phyloP scores from a whole-genome alignment of 768 basidiomycete genomes.

The Trichaptum fuscoviolaceum region DNA sequence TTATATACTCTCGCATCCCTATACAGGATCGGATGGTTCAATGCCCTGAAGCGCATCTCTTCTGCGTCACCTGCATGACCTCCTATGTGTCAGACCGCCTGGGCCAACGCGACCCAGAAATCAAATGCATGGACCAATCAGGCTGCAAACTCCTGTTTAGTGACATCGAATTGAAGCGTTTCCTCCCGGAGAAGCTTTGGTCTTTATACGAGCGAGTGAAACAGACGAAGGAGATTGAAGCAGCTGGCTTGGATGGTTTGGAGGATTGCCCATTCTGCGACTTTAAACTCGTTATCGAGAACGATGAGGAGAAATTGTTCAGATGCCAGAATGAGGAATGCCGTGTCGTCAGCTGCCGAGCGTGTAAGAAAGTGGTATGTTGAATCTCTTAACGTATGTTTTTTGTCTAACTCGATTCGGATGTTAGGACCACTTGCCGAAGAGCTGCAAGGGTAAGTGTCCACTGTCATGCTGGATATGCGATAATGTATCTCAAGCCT shows the following conservation, averaged over 20 bases:
- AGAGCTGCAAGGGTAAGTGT: slow-evolving; percentile 63
- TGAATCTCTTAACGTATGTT: not conserved
- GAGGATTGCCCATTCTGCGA: slow-evolving; percentile 93
- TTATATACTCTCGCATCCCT: slow-evolving; percentile 6
- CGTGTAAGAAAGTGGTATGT: slow-evolving; percentile 68
- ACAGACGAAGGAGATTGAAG: slow-evolving; percentile 74
- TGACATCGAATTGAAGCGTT: slow-evolving; percentile 59
- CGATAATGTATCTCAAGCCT: not conserved
- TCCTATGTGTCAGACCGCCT: slow-evolving; percentile 64
- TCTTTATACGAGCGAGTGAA: slow-evolving; percentile 68
- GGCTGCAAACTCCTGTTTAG: slow-evolving; percentile 68
- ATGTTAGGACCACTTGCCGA: slow-evolving; percentile 72
- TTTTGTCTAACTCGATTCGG: slow-evolving; percentile 4
- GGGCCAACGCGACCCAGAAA: slow-evolving; percentile 52
- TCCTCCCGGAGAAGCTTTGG: slow-evolving; percentile 62
- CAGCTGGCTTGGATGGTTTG: slow-evolving; percentile 70
- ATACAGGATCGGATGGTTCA: slow-evolving; percentile 77
- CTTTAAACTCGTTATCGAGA: slow-evolving; percentile 71
- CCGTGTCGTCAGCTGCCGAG: slow-evolving; percentile 68
- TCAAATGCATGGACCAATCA: slow-evolving; percentile 80
- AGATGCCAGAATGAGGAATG: slow-evolving; percentile 60
- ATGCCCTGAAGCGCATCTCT: slow-evolving; percentile 85
- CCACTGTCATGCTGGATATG: not conserved
- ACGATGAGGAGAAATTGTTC: slow-evolving; percentile 33
- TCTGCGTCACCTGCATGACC: slow-evolving; percentile 70